A percentile compares a stretch with the other conserved stretches of the same genome.
These are phyloP conservation scores for Coniochaeta sp. DNA, from an alignment of 2,329 filamentous ascomycete genomes.

Conservation along the genomic window DNA sequence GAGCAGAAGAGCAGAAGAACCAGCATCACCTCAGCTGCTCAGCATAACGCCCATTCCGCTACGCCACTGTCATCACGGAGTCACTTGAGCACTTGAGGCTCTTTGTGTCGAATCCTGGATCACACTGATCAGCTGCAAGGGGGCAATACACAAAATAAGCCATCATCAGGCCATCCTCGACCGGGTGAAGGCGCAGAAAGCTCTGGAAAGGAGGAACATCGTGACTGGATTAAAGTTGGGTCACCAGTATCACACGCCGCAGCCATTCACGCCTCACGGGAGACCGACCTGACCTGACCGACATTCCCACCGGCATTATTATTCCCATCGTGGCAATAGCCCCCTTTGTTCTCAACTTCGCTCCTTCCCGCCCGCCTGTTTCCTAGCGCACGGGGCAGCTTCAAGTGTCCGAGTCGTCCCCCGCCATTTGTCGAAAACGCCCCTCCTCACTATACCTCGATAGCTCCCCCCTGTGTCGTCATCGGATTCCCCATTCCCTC, in stretches of 20 bases:
- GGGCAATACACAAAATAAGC: not conserved
- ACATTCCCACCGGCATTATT: too few species aligned
- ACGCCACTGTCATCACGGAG: not conserved
- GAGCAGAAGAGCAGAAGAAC: not conserved
- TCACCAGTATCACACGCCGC: not conserved
- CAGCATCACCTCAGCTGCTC: not conserved
- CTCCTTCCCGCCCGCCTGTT: not conserved
- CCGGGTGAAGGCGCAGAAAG: not conserved
- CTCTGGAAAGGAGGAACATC: not conserved
- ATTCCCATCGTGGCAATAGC: not conserved
- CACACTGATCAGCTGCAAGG: not conserved
- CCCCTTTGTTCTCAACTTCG: not conserved
- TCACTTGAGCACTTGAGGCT: not conserved
- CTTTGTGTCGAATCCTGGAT: not conserved
- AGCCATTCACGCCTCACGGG: not conserved
- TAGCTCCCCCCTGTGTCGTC: not conserved
- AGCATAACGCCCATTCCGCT: not conserved
- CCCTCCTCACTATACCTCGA: too few species aligned
- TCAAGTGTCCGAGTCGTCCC: too few species aligned
- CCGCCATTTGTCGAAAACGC: not conserved
- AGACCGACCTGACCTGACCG: too few species aligned
- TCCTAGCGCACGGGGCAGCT: not conserved
- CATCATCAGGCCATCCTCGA: not conserved
- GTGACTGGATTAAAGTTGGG: not conserved
- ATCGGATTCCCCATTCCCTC: not conserved